These are phyloP conservation scores for Boletellus ananiceps DNA, from an alignment of 768 basidiomycete genomes.

Conservation along the genomic window DNA sequence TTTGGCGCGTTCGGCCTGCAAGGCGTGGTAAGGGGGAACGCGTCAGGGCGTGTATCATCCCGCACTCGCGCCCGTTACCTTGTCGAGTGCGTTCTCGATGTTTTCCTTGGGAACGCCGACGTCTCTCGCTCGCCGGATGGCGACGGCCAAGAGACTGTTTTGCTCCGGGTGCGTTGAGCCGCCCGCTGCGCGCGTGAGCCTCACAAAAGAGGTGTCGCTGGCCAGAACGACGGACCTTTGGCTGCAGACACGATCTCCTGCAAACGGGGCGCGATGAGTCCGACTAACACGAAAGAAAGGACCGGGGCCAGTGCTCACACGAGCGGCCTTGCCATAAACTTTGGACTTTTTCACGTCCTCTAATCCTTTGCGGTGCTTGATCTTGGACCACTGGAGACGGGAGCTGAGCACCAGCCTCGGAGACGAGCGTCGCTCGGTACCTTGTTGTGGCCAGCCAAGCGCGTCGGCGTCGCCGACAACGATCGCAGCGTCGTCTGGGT, in stretches of 20 bases:
- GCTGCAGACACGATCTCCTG: constrained; percentile 64
- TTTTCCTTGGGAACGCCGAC: constrained; percentile 65
- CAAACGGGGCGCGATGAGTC: not conserved
- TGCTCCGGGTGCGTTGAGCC: constrained; percentile 51
- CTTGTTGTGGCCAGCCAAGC: constrained; percentile 40
- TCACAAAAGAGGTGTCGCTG: not conserved
- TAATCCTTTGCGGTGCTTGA: constrained; percentile 65
- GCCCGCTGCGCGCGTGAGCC: constrained; percentile 39
- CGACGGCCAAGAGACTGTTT: constrained; percentile 50
- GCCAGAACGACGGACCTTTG: constrained; percentile 40
- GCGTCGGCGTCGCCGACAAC: constrained; percentile 24
- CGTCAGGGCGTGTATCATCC: not conserved
- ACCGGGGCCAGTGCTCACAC: constrained; percentile 37
- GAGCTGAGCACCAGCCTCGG: constrained; percentile 3
- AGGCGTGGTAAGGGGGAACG: not conserved
- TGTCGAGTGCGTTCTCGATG: constrained; percentile 57
- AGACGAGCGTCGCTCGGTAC: constrained; percentile 15
- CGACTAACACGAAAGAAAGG: not conserved
- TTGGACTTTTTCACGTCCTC: constrained; percentile 57
- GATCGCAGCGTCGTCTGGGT: constrained; percentile 12
- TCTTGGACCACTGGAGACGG: constrained; percentile 63
- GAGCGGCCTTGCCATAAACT: constrained; percentile 50
- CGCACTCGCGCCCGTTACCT: constrained; percentile 32
- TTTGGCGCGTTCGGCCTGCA: constrained; percentile 46
- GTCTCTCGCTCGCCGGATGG: constrained; percentile 52